Evolutionary conservation across 192 early-diverging fungal species (phyloP).

Genomic region (Linnemannia elongata): DNA sequence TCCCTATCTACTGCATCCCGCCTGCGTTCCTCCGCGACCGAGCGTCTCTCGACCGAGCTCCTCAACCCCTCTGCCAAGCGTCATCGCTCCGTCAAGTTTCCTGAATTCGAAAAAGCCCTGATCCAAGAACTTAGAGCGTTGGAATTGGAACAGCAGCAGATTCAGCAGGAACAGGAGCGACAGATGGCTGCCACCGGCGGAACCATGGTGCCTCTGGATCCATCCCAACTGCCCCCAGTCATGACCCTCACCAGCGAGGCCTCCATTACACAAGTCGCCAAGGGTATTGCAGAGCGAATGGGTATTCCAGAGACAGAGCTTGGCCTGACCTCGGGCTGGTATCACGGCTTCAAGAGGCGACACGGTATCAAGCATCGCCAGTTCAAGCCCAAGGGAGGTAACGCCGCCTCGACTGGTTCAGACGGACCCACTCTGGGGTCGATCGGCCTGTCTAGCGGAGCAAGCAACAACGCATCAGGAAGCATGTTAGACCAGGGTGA

Average conservation of each 20-base stretch:
- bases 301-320: slow-evolving; percentile 44
- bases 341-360: slow-evolving; percentile 56
- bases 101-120: slow-evolving; percentile 53
- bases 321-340: slow-evolving; percentile 55
- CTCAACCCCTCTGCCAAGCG: slow-evolving; percentile 51
- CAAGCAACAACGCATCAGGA: background rate
- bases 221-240: slow-evolving; percentile 34
- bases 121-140: slow-evolving; percentile 54
- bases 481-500: slow-evolving; percentile 23
- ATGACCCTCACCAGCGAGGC: slow-evolving; percentile 54
- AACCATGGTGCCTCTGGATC: background rate
- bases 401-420: slow-evolving; percentile 6
- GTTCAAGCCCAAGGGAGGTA: slow-evolving; percentile 33
- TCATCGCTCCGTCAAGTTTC: slow-evolving; percentile 57
- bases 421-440: slow-evolving; percentile 5
- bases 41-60: slow-evolving; percentile 52
- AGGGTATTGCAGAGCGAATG: slow-evolving; percentile 57
- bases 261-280: slow-evolving; percentile 53
- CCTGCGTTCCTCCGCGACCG: slow-evolving; percentile 44
- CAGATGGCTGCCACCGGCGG: background rate
- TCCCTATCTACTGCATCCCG: slow-evolving; percentile 51
- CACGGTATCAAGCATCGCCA: slow-evolving; percentile 58
- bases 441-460: background rate
- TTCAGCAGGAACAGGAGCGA: slow-evolving; percentile 50
- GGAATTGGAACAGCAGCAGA: slow-evolving; percentile 50